These are phyloP conservation scores for Bjerkandera adusta DNA, from an alignment of 1,284 basidiomycete genomes.

Conservation along the genomic window DNA sequence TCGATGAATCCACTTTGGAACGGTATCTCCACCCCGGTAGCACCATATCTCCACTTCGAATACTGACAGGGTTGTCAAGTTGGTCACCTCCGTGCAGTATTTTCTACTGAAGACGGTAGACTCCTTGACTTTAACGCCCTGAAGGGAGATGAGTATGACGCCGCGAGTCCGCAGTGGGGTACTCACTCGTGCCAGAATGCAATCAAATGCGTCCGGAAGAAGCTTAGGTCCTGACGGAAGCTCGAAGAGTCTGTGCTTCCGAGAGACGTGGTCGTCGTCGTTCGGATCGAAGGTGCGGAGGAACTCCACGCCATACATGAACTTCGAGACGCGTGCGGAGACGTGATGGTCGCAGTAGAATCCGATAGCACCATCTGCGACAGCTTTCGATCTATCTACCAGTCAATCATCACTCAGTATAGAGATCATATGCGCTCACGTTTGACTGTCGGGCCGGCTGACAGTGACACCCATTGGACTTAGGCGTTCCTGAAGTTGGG, in stretches of 20 bases:
- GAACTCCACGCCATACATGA: conserved; percentile 80
- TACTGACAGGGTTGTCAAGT: conserved; percentile 66
- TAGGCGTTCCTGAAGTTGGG: conserved; percentile 67
- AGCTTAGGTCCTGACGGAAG: conserved; percentile 72
- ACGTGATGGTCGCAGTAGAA: conserved; percentile 83
- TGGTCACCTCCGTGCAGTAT: conserved; percentile 78
- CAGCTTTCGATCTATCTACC: conserved; percentile 78
- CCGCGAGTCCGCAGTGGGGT: conserved; percentile 1
- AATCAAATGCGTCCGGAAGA: conserved; percentile 76
- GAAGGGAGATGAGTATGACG: conserved; percentile 7
- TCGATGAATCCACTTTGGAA: conserved; percentile 72
- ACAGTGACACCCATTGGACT: conserved; percentile 54
- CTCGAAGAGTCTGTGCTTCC: conserved; percentile 66
- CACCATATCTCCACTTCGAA: conserved; percentile 84
- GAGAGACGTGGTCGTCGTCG: conserved; percentile 62
- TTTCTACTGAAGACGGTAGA: conserved; percentile 76
- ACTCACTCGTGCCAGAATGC: conserved; percentile 65
- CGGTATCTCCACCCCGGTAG: conserved; percentile 62
- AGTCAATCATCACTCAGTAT: conserved; percentile 1
- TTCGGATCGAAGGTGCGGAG: conserved; percentile 61
- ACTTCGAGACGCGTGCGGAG: conserved; percentile 71
- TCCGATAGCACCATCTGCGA: conserved; percentile 77
- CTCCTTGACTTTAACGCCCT: conserved; percentile 74
- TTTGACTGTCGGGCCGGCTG: conserved; percentile 73
- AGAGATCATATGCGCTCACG: conserved; percentile 38